A percentile compares a stretch with the other conserved stretches of the same genome.
These are phyloP conservation scores for Melampsora occidentalis DNA, from an alignment of 1,284 basidiomycete genomes.

Conservation along the genomic window DNA sequence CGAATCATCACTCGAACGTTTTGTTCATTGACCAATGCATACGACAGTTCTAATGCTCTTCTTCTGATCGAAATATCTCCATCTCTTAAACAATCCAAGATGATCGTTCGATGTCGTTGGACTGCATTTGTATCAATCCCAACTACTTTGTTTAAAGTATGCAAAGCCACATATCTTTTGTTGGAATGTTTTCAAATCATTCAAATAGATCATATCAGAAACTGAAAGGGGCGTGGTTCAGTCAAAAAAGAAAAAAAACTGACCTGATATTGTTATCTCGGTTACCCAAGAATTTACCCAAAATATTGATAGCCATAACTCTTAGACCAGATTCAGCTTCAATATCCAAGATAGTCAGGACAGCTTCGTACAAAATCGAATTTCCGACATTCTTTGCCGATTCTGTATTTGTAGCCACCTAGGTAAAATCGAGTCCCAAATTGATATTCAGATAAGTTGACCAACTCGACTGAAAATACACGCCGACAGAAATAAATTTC, in stretches of 20 bases:
- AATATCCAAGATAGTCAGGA: slow-evolving; percentile 94
- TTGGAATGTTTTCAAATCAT: slow-evolving; percentile 13
- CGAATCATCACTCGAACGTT: slow-evolving; percentile 90
- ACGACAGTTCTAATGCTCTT: slow-evolving; percentile 92
- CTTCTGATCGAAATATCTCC: slow-evolving; percentile 98
- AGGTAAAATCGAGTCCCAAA: slow-evolving; percentile 21
- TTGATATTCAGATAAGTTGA: not conserved
- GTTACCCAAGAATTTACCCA: slow-evolving; percentile 97
- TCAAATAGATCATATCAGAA: not conserved
- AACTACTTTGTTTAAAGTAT: slow-evolving; percentile 98
- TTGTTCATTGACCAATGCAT: slow-evolving; percentile 92
- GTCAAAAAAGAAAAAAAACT: slow-evolving; percentile 48
- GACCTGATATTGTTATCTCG: slow-evolving; percentile 98
- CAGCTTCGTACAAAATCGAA: slow-evolving; percentile 95
- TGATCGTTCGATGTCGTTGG: slow-evolving; percentile 94
- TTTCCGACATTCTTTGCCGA: slow-evolving; percentile 98
- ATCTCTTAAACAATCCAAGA: slow-evolving; percentile 94
- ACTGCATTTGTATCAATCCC: slow-evolving; percentile 97
- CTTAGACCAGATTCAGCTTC: slow-evolving; percentile 92
- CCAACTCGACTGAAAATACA: slow-evolving; percentile 4
- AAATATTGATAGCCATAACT: slow-evolving; percentile 99
- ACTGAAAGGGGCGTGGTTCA: slow-evolving; percentile 6
- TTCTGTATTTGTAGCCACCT: slow-evolving; percentile 98
- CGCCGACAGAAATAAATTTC: slow-evolving; percentile 33
- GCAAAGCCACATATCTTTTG: slow-evolving; percentile 87